Evolutionary conservation across 2,329 filamentous ascomycete species (phyloP), one percentile per base, ranked within the genome.

Genomic region (Sporothrix pallida): DNA sequence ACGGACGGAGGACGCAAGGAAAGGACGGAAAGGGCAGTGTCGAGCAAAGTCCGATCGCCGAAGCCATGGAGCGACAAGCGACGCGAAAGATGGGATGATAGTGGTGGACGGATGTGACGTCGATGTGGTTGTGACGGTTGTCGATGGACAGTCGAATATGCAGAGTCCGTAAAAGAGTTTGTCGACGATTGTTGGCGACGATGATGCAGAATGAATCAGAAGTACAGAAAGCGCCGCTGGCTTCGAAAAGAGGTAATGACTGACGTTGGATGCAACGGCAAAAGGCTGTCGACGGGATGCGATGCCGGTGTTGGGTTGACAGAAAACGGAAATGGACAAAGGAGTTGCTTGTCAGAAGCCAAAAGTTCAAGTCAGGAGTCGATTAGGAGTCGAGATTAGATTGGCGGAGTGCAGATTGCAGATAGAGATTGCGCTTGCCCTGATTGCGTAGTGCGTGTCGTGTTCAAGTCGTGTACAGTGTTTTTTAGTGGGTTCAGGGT

Each of bases 41-140:
- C 46, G 58, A 10, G 31, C 3, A 31, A 63, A 13, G 13, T 17
- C 46, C 56, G 15, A 12, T 65, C 8, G 31, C 31, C 23, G 70
- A 63, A 56, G 70, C 70, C 70, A 71, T 71, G 44, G 56, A 58
- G 44, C 17, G 56, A 56, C 3, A 12, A 15, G n/a, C 31, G n/a
- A 6, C 5, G 68, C 5, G 6, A n/a, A n/a, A 17, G 50, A 31
- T 12, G 20, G n/a, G 37, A 44, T 46, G 6, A 46, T 2, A 13
- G 50, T 5, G 50, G 68, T 44, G 10, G 17, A 26, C 23, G 23
- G 23, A 37, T 37, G 31, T 8, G 23, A 42, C 13, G 48, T 44
- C 0, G 60, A 23, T n/a, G 44, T 4, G n/a, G 58, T n/a, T 1
- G 26, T 2, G 26, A 37, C n/a, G 23, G 23, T 26, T 10, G 58